Percentiles rank a stretch among this genome's conserved stretches.
These are phyloP conservation scores for Amanita pallidorosea DNA, from an alignment of 768 basidiomycete species.

Conservation along the genomic window DNA sequence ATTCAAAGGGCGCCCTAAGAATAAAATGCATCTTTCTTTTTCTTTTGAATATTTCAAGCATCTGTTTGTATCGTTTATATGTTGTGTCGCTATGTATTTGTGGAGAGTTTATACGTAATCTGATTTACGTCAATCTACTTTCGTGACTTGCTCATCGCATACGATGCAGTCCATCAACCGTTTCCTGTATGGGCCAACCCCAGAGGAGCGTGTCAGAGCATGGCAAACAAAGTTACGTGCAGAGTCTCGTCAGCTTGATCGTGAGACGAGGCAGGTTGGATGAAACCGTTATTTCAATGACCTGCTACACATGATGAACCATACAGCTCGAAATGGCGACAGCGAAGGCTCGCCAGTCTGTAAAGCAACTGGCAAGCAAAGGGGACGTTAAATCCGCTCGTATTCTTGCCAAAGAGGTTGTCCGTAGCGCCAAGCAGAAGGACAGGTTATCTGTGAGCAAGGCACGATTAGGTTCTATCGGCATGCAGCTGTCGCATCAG, in stretches of 20 bases:
- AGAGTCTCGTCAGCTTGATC: slow-evolving; percentile 76
- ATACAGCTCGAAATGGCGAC: slow-evolving; percentile 73
- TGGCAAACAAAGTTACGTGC: slow-evolving; percentile 86
- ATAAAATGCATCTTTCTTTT: not conserved
- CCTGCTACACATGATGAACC: not conserved
- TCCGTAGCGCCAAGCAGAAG: slow-evolving; percentile 90
- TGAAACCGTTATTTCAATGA: slow-evolving; percentile 7
- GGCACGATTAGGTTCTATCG: slow-evolving; percentile 84
- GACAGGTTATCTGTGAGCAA: slow-evolving; percentile 88
- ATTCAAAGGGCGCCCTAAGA: slow-evolving; percentile 31
- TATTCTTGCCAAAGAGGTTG: slow-evolving; percentile 89
- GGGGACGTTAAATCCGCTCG: slow-evolving; percentile 90
- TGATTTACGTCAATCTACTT: slow-evolving; percentile 1
- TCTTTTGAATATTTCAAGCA: slow-evolving; percentile 1
- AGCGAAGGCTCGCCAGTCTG: slow-evolving; percentile 64
- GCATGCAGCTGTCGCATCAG: slow-evolving; percentile 83
- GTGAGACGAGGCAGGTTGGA: slow-evolving; percentile 92
- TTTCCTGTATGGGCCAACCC: slow-evolving; percentile 92
- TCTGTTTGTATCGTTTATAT: not conserved
- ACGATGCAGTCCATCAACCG: slow-evolving; percentile 83
- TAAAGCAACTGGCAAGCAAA: slow-evolving; percentile 85
- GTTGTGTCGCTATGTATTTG: not conserved
- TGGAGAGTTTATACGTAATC: slow-evolving; percentile 5
- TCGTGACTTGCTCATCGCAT: not conserved
- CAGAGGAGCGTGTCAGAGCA: slow-evolving; percentile 84